Evolutionary conservation across 352 stramenopile genomes (phyloP).

Genomic region (Globisporangium echinulatum): DNA sequence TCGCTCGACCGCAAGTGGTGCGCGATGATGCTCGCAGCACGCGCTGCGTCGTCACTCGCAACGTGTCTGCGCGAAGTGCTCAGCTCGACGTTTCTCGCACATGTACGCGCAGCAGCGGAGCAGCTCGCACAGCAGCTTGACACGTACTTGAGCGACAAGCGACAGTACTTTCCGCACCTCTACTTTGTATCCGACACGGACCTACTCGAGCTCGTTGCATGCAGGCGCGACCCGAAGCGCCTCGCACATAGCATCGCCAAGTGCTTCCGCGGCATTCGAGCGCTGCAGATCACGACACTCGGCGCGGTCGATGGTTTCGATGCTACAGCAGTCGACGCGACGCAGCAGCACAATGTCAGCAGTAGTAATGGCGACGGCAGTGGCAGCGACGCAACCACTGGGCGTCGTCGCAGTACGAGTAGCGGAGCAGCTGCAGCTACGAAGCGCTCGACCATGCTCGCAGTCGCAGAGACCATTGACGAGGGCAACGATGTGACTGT

Average conservation of each 20-base stretch:
- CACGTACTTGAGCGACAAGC: constrained; percentile 51
- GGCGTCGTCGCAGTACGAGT: background rate
- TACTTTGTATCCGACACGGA: constrained; percentile 63
- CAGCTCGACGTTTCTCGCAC: constrained; percentile 41
- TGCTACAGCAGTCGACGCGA: background rate
- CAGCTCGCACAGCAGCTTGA: constrained; percentile 53
- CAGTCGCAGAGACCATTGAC: constrained; percentile 5
- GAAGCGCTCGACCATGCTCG: constrained; percentile 2
- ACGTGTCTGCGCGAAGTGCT: constrained; percentile 58
- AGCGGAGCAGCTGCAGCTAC: background rate
- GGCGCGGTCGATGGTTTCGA: background rate
- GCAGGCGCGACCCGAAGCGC: constrained; percentile 23
- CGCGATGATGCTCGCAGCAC: constrained; percentile 54
- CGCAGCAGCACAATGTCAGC: background rate
- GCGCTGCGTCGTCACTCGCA: constrained; percentile 36
- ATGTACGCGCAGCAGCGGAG: constrained; percentile 31
- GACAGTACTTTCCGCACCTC: constrained; percentile 48
- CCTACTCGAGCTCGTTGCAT: constrained; percentile 49
- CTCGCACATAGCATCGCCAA: constrained; percentile 40
- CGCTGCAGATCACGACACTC: constrained; percentile 20
- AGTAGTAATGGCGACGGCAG: background rate
- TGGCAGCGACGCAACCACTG: background rate
- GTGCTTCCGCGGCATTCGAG: constrained; percentile 38
- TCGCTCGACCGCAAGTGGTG: constrained; percentile 62
- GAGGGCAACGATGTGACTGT: constrained; percentile 6